phyloP scores from a whole-genome alignment of 176 grass and related monocot genomes.

The Carex myosuroides region DNA sequence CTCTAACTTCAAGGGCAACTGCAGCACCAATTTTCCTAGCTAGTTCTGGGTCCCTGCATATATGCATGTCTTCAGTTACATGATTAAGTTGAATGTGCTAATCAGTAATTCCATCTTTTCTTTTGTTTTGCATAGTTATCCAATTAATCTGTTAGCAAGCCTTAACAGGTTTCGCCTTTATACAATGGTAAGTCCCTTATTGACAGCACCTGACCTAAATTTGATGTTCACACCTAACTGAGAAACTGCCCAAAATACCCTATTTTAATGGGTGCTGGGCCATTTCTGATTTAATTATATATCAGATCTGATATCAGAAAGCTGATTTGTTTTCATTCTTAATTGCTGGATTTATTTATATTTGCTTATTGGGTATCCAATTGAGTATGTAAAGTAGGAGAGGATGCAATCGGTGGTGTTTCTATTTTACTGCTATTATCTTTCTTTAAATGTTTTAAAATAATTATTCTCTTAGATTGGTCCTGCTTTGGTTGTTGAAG shows the following conservation, averaged over 20 bases:
- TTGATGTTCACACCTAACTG: not conserved
- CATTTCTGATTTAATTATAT: too few relatives aligned
- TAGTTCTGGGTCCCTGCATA: slow-evolving; percentile 52
- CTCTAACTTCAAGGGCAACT: slow-evolving; percentile 47
- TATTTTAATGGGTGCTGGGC: not conserved
- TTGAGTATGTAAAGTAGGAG: not conserved
- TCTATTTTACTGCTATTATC: not conserved
- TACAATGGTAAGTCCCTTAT: not conserved
- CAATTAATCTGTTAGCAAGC: not conserved
- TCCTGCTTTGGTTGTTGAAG: not conserved
- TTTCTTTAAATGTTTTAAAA: not conserved
- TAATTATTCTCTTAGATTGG: not conserved
- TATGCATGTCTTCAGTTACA: not conserved
- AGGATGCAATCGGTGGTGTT: not conserved
- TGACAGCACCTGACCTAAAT: not conserved
- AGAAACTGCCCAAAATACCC: not conserved
- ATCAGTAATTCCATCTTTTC: not conserved
- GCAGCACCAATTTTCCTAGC: slow-evolving; percentile 55
- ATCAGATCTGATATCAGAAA: not conserved
- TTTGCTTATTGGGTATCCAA: not conserved
- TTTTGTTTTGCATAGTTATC: not conserved
- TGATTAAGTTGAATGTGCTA: not conserved
- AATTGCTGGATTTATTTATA: not conserved
- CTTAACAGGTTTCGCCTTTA: not conserved
- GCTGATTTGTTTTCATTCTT: not conserved